Evolutionary conservation across 1,284 basidiomycete species (phyloP).

Genomic region (Peniophora sp.): DNA sequence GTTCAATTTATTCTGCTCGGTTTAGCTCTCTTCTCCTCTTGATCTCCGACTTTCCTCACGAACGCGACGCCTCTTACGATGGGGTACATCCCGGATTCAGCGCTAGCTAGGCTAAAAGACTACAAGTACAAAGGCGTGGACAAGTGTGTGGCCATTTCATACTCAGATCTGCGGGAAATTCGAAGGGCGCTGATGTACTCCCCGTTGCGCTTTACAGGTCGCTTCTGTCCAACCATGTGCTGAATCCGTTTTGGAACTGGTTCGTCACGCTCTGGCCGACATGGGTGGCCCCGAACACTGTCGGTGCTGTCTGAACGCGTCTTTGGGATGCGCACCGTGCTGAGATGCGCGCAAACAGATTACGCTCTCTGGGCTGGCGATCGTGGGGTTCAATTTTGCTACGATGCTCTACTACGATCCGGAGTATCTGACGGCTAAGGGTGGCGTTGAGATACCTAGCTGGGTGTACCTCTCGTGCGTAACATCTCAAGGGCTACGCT

Average conservation of each 20-base stretch:
- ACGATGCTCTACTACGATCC: slow-evolving; percentile 83
- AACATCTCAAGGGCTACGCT: slow-evolving; percentile 2
- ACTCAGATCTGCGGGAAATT: background rate
- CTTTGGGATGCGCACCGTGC: background rate
- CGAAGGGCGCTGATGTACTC: background rate
- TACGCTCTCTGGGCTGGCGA: slow-evolving; percentile 73
- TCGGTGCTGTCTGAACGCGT: slow-evolving; percentile 27
- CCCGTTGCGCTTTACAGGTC: slow-evolving; percentile 41
- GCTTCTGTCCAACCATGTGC: slow-evolving; percentile 68
- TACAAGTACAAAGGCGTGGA: slow-evolving; percentile 67
- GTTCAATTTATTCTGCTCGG: background rate
- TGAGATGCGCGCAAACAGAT: slow-evolving; percentile 41
- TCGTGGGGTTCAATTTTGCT: slow-evolving; percentile 81
- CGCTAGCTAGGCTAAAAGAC: slow-evolving; percentile 56
- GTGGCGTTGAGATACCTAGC: slow-evolving; percentile 56
- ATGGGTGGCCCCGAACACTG: slow-evolving; percentile 86
- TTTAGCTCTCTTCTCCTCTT: background rate
- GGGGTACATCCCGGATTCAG: slow-evolving; percentile 47
- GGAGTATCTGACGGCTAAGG: slow-evolving; percentile 59
- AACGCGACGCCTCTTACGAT: slow-evolving; percentile 18
- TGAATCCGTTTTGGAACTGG: slow-evolving; percentile 93
- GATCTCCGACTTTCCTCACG: background rate
- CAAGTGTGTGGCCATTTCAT: slow-evolving; percentile 39
- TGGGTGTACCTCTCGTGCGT: slow-evolving; percentile 85
- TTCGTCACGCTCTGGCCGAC: slow-evolving; percentile 88